Evolutionary conservation across 768 basidiomycete genomes (phyloP).

Genomic region (Tulasnella sp.): DNA sequence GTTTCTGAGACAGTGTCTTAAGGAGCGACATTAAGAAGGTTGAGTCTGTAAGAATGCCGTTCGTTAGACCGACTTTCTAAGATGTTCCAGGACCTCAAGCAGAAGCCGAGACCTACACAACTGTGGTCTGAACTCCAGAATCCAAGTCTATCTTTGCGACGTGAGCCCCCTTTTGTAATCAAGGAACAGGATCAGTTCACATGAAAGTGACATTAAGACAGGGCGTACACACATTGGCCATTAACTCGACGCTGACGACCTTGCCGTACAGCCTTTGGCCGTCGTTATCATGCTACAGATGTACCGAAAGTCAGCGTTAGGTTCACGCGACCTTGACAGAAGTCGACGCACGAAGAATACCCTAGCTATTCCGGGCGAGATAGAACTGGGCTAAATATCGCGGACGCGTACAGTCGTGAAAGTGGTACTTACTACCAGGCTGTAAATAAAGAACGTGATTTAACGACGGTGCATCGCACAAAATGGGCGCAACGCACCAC

Average conservation of each 20-base stretch:
- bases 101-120: not conserved
- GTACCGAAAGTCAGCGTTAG: not conserved
- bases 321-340: not conserved
- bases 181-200: not conserved
- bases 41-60: slow-evolving; percentile 2
- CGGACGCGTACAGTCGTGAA: too few species aligned
- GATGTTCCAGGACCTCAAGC: not conserved
- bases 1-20: not conserved
- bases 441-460: too few species aligned
- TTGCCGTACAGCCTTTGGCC: slow-evolving; percentile 8
- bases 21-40: not conserved
- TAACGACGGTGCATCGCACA: slow-evolving; percentile 9
- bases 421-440: too few species aligned
- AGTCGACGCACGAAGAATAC: slow-evolving; percentile 15
- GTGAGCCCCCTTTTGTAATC: not conserved
- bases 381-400: not conserved
- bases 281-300: slow-evolving; percentile 8
- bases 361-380: slow-evolving; percentile 1
- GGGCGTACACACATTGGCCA: slow-evolving; percentile 3
- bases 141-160: not conserved
- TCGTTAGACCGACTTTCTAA: too few species aligned
- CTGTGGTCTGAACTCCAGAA: not conserved
- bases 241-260: not conserved
- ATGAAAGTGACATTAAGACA: not conserved
- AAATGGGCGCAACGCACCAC: not conserved